These are phyloP conservation scores for Penicillium goetzii DNA, from an alignment of 495 filamentous ascomycete species.

Conservation along the genomic window DNA sequence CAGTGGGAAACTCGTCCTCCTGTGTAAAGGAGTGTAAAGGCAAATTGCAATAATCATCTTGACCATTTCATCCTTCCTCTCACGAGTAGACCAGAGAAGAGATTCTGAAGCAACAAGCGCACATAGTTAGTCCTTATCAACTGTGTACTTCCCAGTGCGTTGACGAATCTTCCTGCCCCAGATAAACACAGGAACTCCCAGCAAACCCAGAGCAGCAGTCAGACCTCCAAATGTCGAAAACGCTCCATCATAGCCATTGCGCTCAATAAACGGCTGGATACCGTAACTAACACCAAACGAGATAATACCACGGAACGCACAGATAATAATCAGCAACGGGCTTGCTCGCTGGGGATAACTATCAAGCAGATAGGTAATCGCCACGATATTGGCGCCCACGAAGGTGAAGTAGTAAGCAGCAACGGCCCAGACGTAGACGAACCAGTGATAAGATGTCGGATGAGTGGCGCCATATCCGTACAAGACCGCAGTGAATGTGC, in stretches of 20 bases:
- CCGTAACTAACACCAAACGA: slow-evolving; percentile 42
- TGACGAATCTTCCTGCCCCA: slow-evolving; percentile 36
- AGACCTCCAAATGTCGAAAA: slow-evolving; percentile 35
- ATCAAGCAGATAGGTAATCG: slow-evolving; percentile 45
- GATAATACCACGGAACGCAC: slow-evolving; percentile 45
- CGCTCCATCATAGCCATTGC: slow-evolving; percentile 35
- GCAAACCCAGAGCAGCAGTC: slow-evolving; percentile 29
- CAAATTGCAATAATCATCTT: no score
- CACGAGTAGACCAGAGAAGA: background rate
- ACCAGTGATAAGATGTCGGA: slow-evolving; percentile 41
- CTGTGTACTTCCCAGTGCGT: slow-evolving; percentile 21
- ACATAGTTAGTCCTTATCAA: background rate
- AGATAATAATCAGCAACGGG: slow-evolving; percentile 44
- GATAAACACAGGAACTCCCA: slow-evolving; percentile 35
- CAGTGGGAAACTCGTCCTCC: background rate
- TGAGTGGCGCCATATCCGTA: slow-evolving; percentile 38
- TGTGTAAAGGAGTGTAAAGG: background rate
- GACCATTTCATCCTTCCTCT: background rate
- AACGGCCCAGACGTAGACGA: slow-evolving; percentile 37
- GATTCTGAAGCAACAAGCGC: background rate
- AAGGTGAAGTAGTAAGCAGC: slow-evolving; percentile 44
- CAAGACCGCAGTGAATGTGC: slow-evolving; percentile 32
- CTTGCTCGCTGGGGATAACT: slow-evolving; percentile 41
- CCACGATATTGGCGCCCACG: slow-evolving; percentile 44
- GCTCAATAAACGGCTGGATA: slow-evolving; percentile 30